Conservation (phyloP, 2,329 filamentous ascomycete genomes). For the Fusarium armeniacum region DNA sequence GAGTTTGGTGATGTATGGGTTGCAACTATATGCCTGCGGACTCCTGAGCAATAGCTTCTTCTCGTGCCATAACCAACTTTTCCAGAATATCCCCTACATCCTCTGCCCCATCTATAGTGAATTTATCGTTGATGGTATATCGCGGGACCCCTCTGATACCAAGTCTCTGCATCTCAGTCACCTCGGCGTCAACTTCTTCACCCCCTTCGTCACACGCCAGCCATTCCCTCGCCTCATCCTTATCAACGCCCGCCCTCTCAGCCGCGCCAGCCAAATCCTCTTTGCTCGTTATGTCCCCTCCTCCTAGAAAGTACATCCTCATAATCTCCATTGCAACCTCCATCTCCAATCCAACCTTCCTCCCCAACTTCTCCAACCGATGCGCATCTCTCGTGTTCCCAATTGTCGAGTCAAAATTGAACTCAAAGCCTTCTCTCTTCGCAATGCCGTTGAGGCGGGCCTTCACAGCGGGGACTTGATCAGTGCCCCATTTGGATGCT, state of each 20-base stretch:
- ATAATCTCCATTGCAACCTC: constrained; percentile 74
- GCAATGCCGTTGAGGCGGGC: constrained; percentile 71
- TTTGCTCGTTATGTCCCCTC: constrained; percentile 72
- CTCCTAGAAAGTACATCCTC: constrained; percentile 74
- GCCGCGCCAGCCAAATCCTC: constrained; percentile 67
- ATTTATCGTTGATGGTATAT: constrained; percentile 78
- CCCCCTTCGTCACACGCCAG: constrained; percentile 68
- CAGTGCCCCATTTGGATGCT: constrained; percentile 74
- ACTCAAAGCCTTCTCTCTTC: constrained; percentile 76
- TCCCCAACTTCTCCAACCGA: constrained; percentile 77
- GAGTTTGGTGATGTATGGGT: not conserved
- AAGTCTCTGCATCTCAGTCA: constrained; percentile 64
- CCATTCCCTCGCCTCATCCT: constrained; percentile 66
- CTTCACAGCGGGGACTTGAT: constrained; percentile 70
- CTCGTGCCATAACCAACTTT: constrained; percentile 69
- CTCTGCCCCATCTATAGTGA: constrained; percentile 79
- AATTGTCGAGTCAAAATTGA: constrained; percentile 69
- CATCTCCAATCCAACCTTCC: constrained; percentile 64
- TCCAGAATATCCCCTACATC: constrained; percentile 76
- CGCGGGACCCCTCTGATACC: constrained; percentile 78
- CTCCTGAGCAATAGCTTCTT: constrained; percentile 36
- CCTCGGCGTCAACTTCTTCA: constrained; percentile 69
- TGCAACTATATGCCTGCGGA: not conserved
- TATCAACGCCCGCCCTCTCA: constrained; percentile 67
- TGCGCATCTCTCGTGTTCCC: constrained; percentile 64